Percentiles rank a stretch among this genome's conserved stretches.
Evolutionary conservation across 2,329 filamentous ascomycete genomes (phyloP).

Genomic region (Grosmannia clavigera): DNA sequence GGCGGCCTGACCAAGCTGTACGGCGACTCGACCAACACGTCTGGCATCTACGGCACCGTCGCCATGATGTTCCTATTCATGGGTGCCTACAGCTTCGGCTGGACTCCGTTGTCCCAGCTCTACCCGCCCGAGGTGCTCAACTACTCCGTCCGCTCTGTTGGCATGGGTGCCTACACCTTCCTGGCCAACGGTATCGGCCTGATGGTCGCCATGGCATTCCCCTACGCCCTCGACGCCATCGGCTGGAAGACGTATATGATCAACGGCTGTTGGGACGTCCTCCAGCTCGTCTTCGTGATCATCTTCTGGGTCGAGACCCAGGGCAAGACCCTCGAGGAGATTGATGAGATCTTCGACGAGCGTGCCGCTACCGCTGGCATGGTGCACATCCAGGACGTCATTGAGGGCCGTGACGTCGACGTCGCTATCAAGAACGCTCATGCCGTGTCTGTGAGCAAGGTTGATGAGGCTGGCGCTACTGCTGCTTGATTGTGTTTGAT

Average conservation of each 20-base stretch:
- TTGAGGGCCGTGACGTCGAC: background rate
- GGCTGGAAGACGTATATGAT: conserved; percentile 38
- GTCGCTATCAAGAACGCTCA: background rate
- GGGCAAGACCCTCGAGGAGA: conserved; percentile 16
- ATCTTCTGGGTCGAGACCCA: conserved; percentile 36
- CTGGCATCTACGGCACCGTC: conserved; percentile 16
- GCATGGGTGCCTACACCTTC: conserved; percentile 29
- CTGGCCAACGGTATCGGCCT: conserved; percentile 30
- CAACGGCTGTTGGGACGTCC: conserved; percentile 28
- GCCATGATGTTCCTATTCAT: conserved; percentile 43
- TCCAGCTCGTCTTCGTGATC: conserved; percentile 28
- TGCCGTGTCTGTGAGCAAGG: background rate
- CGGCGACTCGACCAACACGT: background rate
- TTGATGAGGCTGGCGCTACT: background rate
- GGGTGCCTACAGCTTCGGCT: conserved; percentile 37
- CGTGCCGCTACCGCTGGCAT: background rate
- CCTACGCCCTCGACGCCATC: conserved; percentile 31
- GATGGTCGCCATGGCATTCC: conserved; percentile 30
- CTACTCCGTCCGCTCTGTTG: conserved; percentile 26
- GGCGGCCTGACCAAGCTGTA: conserved; percentile 32
- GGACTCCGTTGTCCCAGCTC: conserved; percentile 33
- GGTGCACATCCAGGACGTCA: background rate
- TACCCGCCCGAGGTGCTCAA: conserved; percentile 28
- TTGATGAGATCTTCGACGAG: conserved; percentile 30
- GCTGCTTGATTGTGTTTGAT: background rate